Percentiles rank a stretch among this genome's conserved stretches.
Evolutionary conservation across 73 alveolate species (phyloP).

Genomic region (Blepharisma japonicum): DNA sequence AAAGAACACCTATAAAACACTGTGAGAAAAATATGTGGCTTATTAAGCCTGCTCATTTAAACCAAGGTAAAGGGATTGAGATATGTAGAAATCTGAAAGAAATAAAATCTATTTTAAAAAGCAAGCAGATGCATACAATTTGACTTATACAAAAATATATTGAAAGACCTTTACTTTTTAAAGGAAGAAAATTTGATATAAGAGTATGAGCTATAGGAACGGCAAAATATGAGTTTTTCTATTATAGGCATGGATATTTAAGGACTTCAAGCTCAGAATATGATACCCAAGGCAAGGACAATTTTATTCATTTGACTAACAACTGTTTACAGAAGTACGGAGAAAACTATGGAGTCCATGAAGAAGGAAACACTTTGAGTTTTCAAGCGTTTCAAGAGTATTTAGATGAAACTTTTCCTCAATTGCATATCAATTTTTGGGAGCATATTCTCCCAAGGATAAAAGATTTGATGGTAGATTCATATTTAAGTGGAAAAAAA

Average conservation of each 20-base stretch:
- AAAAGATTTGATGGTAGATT: slow-evolving; percentile 76
- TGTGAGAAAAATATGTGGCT: slow-evolving; percentile 87
- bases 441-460: slow-evolving; percentile 80
- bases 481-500: slow-evolving; percentile 64
- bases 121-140: slow-evolving; percentile 41
- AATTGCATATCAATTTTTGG: slow-evolving; percentile 60
- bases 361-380: slow-evolving; percentile 82
- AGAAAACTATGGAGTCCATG: slow-evolving; percentile 74
- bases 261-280: slow-evolving; percentile 73
- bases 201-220: slow-evolving; percentile 87
- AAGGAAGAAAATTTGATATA: slow-evolving; percentile 90
- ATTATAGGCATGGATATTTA: slow-evolving; percentile 77
- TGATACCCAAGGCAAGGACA: slow-evolving; percentile 55
- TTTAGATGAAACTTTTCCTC: slow-evolving; percentile 64
- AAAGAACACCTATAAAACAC: slow-evolving; percentile 69
- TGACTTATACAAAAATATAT: slow-evolving; percentile 87
- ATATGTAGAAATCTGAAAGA: slow-evolving; percentile 75
- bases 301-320: slow-evolving; percentile 85
- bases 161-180: slow-evolving; percentile 83
- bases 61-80: slow-evolving; percentile 90
- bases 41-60: slow-evolving; percentile 82
- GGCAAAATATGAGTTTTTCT: slow-evolving; percentile 55
- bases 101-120: slow-evolving; percentile 50
- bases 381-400: slow-evolving; percentile 65
- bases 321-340: slow-evolving; percentile 77